These are phyloP conservation scores for Mrakia blollopis DNA, from an alignment of 768 basidiomycete genomes.

Conservation along the genomic window DNA sequence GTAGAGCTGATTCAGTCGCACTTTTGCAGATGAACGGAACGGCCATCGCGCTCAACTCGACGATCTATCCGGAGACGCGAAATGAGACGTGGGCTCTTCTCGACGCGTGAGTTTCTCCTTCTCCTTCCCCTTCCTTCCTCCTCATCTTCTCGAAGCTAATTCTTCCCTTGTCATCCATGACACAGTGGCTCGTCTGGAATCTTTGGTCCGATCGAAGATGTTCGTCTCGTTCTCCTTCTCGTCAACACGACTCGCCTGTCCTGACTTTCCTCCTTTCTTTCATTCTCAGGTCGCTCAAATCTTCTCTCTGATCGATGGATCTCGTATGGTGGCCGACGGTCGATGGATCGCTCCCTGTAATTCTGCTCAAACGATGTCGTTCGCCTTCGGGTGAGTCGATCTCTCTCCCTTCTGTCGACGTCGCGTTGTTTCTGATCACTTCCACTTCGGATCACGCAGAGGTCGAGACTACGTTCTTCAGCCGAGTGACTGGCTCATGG, in stretches of 20 bases:
- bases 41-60: constrained; percentile 35
- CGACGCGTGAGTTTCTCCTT: constrained; percentile 34
- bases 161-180: not conserved
- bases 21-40: constrained; percentile 38
- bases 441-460: not conserved
- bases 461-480: constrained; percentile 35
- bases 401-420: constrained; percentile 19
- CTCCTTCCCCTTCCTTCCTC: not conserved
- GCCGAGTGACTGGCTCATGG: constrained; percentile 43
- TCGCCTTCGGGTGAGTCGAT: constrained; percentile 39
- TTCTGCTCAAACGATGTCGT: constrained; percentile 40
- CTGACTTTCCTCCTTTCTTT: not conserved
- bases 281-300: constrained; percentile 34
- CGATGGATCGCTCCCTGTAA: constrained; percentile 42
- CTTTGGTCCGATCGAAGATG: constrained; percentile 40
- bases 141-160: not conserved
- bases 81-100: constrained; percentile 38
- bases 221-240: not conserved
- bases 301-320: constrained; percentile 38
- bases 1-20: no score
- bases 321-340: constrained; percentile 39
- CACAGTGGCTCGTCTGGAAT: constrained; percentile 40
- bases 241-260: not conserved
- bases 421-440: not conserved
- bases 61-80: constrained; percentile 35